A percentile compares a stretch with the other conserved stretches of the same genome.
phyloP scores from a whole-genome alignment of 2,329 filamentous ascomycete species.

The Colletotrichum gloeosporioides region DNA sequence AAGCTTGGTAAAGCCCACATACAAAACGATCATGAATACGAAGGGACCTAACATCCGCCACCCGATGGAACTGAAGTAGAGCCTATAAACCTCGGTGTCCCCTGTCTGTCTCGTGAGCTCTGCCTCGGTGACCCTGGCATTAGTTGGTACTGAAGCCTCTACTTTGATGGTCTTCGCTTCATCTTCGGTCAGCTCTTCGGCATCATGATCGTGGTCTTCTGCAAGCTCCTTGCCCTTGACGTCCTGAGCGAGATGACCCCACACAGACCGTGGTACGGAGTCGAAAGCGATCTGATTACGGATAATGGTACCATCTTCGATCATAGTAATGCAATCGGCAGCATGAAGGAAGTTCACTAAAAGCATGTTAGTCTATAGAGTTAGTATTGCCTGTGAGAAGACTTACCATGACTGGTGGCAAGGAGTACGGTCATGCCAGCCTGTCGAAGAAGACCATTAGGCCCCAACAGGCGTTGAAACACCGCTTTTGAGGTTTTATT shows the following conservation, averaged over 20 bases:
- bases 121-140: slow-evolving; percentile 16
- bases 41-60: slow-evolving; percentile 24
- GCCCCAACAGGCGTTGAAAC: slow-evolving; percentile 45
- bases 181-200: background rate
- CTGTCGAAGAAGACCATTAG: slow-evolving; percentile 43
- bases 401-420: slow-evolving; percentile 42
- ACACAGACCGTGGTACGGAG: slow-evolving; percentile 21
- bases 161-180: background rate
- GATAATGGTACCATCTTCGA: slow-evolving; percentile 25
- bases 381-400: background rate
- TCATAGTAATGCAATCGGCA: slow-evolving; percentile 29
- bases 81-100: slow-evolving; percentile 31
- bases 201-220: background rate
- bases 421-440: slow-evolving; percentile 45
- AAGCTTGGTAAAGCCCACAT: slow-evolving; percentile 27
- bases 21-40: slow-evolving; percentile 23
- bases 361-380: background rate
- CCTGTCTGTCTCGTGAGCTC: slow-evolving; percentile 32
- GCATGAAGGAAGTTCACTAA: slow-evolving; percentile 28
- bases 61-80: slow-evolving; percentile 31
- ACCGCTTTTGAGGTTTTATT: slow-evolving; percentile 45
- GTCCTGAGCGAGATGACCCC: slow-evolving; percentile 21
- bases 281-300: slow-evolving; percentile 29
- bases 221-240: background rate
- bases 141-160: background rate